Percentiles rank a stretch among this genome's conserved stretches.
These are phyloP conservation scores for Lactarius hengduanensis DNA, from an alignment of 768 basidiomycete genomes.

Conservation along the genomic window DNA sequence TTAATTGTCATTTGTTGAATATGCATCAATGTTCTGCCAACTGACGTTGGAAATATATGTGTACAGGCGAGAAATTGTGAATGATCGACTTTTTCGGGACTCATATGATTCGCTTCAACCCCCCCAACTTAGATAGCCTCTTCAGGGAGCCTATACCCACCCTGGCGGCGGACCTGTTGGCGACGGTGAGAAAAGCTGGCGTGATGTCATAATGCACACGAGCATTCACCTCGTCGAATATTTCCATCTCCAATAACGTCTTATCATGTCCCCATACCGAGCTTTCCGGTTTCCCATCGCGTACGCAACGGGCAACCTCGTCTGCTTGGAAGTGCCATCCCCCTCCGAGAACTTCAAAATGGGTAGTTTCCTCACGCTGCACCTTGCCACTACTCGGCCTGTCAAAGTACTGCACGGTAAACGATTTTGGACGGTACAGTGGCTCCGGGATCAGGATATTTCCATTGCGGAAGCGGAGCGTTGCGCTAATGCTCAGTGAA, in stretches of 20 bases:
- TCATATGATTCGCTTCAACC: not conserved
- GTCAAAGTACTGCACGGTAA: conserved; percentile 60
- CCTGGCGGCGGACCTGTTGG: conserved; percentile 61
- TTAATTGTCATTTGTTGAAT: conserved; percentile 22
- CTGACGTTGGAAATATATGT: conserved; percentile 6
- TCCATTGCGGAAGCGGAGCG: conserved; percentile 74
- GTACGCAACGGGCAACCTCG: conserved; percentile 76
- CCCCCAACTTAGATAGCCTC: conserved; percentile 39
- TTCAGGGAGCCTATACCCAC: conserved; percentile 59
- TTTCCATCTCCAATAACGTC: conserved; percentile 75
- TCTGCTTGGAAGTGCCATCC: conserved; percentile 90
- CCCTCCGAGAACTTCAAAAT: conserved; percentile 35
- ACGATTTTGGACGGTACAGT: conserved; percentile 64
- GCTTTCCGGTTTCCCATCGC: conserved; percentile 73
- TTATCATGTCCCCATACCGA: conserved; percentile 74
- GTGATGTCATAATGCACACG: not conserved
- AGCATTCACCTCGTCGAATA: conserved; percentile 74
- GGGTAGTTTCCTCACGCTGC: conserved; percentile 55
- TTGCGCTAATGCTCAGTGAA: conserved; percentile 49
- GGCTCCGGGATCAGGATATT: conserved; percentile 62
- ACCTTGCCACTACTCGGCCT: conserved; percentile 44
- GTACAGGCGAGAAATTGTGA: not conserved
- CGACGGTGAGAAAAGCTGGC: not conserved
- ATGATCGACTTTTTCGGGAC: not conserved
- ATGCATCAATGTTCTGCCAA: conserved; percentile 10